Evolutionary conservation across 129 eudicot genomes (phyloP).

Genomic region (Kitagawia praeruptora): DNA sequence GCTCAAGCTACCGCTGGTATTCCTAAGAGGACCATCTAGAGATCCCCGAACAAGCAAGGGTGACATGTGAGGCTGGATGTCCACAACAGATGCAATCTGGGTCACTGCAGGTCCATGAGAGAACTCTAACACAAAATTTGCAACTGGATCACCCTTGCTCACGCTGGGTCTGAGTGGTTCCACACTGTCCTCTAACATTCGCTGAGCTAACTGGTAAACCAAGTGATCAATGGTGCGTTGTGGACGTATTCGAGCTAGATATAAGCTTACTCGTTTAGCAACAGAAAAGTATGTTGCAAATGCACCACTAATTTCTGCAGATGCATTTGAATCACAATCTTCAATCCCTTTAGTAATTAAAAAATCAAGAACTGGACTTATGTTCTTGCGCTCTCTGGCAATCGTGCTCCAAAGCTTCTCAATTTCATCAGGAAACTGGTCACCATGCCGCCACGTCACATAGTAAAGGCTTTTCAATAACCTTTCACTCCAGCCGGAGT

Average conservation of each 20-base stretch:
- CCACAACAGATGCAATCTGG: slow-evolving; percentile 66
- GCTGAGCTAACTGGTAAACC: slow-evolving; percentile 92
- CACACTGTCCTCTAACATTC: slow-evolving; percentile 86
- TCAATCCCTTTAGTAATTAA: slow-evolving; percentile 92
- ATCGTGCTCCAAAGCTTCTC: slow-evolving; percentile 99
- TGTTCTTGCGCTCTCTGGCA: slow-evolving; percentile 83
- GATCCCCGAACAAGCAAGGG: slow-evolving; percentile 95
- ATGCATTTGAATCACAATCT: slow-evolving; percentile 95
- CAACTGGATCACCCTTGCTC: slow-evolving; percentile 51
- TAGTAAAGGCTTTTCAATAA: slow-evolving; percentile 80
- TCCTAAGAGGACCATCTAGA: slow-evolving; percentile 86
- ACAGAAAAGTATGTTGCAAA: slow-evolving; percentile 97
- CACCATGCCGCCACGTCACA: slow-evolving; percentile 99
- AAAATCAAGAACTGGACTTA: slow-evolving; percentile 94
- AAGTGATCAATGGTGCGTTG: slow-evolving; percentile 95
- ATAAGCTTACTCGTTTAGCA: slow-evolving; percentile 89
- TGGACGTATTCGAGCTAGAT: slow-evolving; percentile 92
- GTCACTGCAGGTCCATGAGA: slow-evolving; percentile 89
- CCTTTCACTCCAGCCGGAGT: slow-evolving; percentile 95
- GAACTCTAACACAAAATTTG: slow-evolving; percentile 67
- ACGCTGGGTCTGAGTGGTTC: slow-evolving; percentile 72
- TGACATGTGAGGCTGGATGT: slow-evolving; percentile 97
- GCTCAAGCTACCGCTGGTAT: slow-evolving; percentile 91
- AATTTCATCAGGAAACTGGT: slow-evolving; percentile 97
- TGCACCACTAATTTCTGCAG: slow-evolving; percentile 98